phyloP scores from a whole-genome alignment of 2,329 filamentous ascomycete species.

The Ceratocystis cubensis region DNA sequence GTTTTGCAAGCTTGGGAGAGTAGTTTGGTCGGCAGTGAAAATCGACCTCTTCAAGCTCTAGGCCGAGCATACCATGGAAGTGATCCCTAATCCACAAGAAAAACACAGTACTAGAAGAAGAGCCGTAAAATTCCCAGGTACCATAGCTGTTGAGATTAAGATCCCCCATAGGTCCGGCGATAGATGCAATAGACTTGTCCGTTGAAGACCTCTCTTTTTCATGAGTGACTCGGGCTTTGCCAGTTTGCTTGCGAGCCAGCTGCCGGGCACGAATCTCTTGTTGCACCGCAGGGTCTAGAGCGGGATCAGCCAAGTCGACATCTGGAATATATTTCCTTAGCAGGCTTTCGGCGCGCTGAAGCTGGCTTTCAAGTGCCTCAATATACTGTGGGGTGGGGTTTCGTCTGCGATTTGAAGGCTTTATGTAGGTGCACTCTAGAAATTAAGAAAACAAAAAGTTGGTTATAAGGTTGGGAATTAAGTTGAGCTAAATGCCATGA shows the following conservation, averaged over 20 bases:
- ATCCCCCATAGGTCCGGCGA: constrained; percentile 87
- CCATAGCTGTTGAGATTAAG: constrained; percentile 84
- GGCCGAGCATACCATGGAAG: constrained; percentile 61
- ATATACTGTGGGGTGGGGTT: constrained; percentile 90
- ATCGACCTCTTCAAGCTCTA: neutral
- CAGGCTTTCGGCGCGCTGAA: constrained; percentile 71
- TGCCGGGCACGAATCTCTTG: constrained; percentile 52
- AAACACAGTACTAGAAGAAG: constrained; percentile 84
- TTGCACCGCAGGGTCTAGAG: constrained; percentile 63
- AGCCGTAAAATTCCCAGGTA: constrained; percentile 89
- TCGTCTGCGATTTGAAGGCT: constrained; percentile 79
- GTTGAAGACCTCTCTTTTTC: constrained; percentile 37
- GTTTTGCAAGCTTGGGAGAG: constrained; percentile 38
- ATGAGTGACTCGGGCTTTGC: constrained; percentile 23
- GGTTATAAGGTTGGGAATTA: neutral
- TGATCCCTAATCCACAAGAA: constrained; percentile 77
- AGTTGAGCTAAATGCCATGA: neutral
- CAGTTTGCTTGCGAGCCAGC: constrained; percentile 35
- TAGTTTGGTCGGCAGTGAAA: neutral
- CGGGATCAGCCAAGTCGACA: constrained; percentile 72
- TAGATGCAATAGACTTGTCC: constrained; percentile 63
- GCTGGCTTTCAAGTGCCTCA: constrained; percentile 69
- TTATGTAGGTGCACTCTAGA: constrained; percentile 85
- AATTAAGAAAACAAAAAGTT: constrained; percentile 23
- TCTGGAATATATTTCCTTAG: constrained; percentile 71